These are phyloP conservation scores for Venturia aucupariae DNA, from an alignment of 2,329 filamentous ascomycete species.

Conservation along the genomic window DNA sequence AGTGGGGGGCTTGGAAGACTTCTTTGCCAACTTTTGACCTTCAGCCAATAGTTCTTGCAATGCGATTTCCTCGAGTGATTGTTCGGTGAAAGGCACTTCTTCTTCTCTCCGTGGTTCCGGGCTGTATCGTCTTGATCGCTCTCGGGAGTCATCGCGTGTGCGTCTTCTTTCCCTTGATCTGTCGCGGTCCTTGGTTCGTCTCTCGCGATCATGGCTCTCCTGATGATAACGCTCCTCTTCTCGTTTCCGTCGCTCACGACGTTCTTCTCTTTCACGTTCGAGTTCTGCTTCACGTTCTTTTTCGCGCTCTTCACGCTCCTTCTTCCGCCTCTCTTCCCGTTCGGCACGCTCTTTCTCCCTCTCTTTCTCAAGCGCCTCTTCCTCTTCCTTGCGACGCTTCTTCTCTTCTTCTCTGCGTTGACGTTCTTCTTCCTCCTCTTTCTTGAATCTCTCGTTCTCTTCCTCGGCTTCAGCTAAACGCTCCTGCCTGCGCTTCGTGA, in stretches of 20 bases:
- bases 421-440: conserved; percentile 37
- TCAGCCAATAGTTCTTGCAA: conserved; percentile 45
- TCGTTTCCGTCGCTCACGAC: conserved; percentile 37
- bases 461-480: conserved; percentile 55
- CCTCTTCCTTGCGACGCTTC: conserved; percentile 40
- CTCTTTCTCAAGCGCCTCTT: conserved; percentile 45
- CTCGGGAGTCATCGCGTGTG: conserved; percentile 16
- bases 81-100: conserved; percentile 28
- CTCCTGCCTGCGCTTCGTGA: conserved; percentile 49
- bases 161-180: conserved; percentile 23
- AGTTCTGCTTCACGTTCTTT: conserved; percentile 37
- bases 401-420: conserved; percentile 44
- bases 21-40: conserved; percentile 44
- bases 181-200: conserved; percentile 27
- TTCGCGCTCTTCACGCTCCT: conserved; percentile 33
- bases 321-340: conserved; percentile 22
- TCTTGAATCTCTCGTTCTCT: conserved; percentile 48
- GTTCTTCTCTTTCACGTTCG: conserved; percentile 41
- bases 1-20: conserved; percentile 22
- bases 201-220: conserved; percentile 25
- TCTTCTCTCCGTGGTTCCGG: conserved; percentile 6
- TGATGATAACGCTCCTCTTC: conserved; percentile 33
- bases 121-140: conserved; percentile 9
- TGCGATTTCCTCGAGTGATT: conserved; percentile 46
- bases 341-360: conserved; percentile 31